Percentiles rank a stretch among this genome's conserved stretches.
These are phyloP conservation scores for Turnera subulata DNA, from an alignment of 345 rosid species.

Conservation along the genomic window DNA sequence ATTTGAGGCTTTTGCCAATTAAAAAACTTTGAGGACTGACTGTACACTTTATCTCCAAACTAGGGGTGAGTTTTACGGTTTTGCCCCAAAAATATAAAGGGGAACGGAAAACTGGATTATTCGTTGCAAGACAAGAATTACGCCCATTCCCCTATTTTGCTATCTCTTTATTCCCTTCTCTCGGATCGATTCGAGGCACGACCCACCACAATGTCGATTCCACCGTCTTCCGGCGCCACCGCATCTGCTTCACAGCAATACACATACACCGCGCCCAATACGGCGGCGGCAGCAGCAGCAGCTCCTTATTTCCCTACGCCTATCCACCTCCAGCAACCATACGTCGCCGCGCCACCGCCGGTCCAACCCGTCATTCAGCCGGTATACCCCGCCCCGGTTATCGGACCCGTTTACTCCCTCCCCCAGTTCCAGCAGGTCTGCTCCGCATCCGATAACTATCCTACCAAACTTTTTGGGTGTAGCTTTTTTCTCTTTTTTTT, in stretches of 20 bases:
- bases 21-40: no score
- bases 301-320: conserved; percentile 43
- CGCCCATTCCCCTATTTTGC: no score
- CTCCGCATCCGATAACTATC: not conserved
- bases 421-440: conserved; percentile 85
- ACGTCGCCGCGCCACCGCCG: conserved; percentile 29
- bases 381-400: conserved; percentile 38
- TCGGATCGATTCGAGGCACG: no score
- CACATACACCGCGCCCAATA: conserved; percentile 29
- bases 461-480: not conserved
- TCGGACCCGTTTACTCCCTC: conserved; percentile 53
- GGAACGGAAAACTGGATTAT: no score
- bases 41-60: no score
- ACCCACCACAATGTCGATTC: conserved; percentile 34
- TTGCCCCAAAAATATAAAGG: no score
- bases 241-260: conserved; percentile 36
- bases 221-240: conserved; percentile 29
- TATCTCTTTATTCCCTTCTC: no score
- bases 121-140: no score
- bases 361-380: conserved; percentile 21
- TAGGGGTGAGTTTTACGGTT: no score
- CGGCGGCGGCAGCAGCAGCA: conserved; percentile 8
- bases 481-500: not conserved
- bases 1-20: no score
- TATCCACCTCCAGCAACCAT: conserved; percentile 40